These are phyloP conservation scores for Lolium rigidum DNA, from an alignment of 176 grass and related monocot genomes.

Conservation along the genomic window DNA sequence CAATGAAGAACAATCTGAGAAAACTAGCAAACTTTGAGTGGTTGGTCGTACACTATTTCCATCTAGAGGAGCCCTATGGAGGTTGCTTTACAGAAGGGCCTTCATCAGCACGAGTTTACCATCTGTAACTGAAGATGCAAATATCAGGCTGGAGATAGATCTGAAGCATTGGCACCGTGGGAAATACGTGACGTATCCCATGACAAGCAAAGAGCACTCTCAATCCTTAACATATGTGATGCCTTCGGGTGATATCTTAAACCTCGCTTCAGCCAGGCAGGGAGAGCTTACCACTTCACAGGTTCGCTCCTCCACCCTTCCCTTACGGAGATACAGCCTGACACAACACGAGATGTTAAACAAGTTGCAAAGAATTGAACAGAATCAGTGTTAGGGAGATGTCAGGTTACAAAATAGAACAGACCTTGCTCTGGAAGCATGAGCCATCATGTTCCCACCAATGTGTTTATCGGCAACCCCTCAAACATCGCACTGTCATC, in stretches of 20 bases:
- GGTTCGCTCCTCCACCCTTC: slow-evolving; percentile 78
- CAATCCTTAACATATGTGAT: slow-evolving; percentile 76
- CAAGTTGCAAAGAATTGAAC: background rate
- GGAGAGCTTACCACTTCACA: slow-evolving; percentile 76
- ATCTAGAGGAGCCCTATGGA: background rate
- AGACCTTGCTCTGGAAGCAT: slow-evolving; percentile 70
- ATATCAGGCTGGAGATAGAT: background rate
- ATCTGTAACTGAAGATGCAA: background rate
- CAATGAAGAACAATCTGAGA: background rate
- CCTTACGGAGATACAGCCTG: slow-evolving; percentile 75
- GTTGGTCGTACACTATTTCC: slow-evolving; percentile 5
- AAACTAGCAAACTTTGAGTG: background rate
- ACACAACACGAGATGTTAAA: slow-evolving; percentile 2
- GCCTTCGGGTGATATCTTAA: slow-evolving; percentile 70
- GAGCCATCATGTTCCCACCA: slow-evolving; percentile 84
- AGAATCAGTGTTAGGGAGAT: background rate
- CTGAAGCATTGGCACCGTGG: background rate
- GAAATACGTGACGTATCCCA: background rate
- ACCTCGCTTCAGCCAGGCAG: slow-evolving; percentile 68
- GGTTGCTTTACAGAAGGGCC: slow-evolving; percentile 30
- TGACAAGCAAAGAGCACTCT: background rate
- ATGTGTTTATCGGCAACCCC: slow-evolving; percentile 76
- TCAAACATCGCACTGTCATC: slow-evolving; percentile 77
- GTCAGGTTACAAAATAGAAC: slow-evolving; percentile 1
- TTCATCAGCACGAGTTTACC: background rate